Base-by-base conservation (phyloP, 495 filamentous ascomycete genomes). In the Diplogelasinospora grovesii region DNA sequence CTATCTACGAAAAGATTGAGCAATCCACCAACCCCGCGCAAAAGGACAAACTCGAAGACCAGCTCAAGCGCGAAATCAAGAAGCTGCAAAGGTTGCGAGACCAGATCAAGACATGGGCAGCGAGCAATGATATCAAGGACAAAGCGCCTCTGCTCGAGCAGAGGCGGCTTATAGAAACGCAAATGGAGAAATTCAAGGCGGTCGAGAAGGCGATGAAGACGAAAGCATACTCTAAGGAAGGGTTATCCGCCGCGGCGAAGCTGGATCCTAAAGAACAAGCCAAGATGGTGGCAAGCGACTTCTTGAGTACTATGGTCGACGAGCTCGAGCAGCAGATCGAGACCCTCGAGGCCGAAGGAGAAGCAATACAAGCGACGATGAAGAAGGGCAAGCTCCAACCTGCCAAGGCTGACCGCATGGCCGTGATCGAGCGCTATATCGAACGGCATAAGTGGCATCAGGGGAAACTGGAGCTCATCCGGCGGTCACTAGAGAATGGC, bases 181-280 rank as follows among this genome's bases (percentile, higher is more conserved):
- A 94, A 81, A 98, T 98, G 92, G 92, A 98, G 66, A 86, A 85
- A 53, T 98, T 98, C 78, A 98, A 98, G 72, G 89, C 88, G 18
- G 92, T 98, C n/a, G 92, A 98, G 67, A 98, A 98, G 70, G 92
- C 95, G 61, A 97, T 98, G 90, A 98, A 98, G 70, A 98, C 92
- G 33, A 98, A 98, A 65, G 90, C 92, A 42, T 98, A 94, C 63
- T 97, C 93, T 26, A 97, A 98, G 73, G 93, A 96, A 65, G 92
- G 92, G 24, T 66, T 98, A 31, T 86, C 83, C 29, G 83, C 88
- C 32, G 87, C 87, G 2, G 83, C 88, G 32, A 89, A 95, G 60
- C 73, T 97, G 29, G 92, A 98, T 66, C 92, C 92, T 2, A 92
- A 83, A 56, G 90, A 96, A 57, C 86, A 90, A 59, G 89, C 92